Percentiles rank a stretch among this genome's conserved stretches.
Evolutionary conservation across 768 basidiomycete species (phyloP).

Genomic region (Tricholoma furcatifolium): DNA sequence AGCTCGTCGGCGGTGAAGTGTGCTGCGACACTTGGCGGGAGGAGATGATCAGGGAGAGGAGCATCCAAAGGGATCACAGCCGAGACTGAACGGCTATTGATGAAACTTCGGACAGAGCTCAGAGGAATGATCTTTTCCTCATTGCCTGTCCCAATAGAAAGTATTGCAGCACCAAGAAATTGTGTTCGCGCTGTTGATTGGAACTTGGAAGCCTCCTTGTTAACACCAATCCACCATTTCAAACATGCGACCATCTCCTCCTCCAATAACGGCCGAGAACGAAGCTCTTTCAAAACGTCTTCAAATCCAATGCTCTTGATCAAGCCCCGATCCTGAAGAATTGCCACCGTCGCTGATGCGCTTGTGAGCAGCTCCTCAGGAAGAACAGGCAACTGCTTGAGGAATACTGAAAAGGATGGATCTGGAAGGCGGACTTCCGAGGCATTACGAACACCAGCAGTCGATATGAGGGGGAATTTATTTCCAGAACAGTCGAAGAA

Average conservation of each 20-base stretch:
- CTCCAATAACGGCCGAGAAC: slow-evolving; percentile 63
- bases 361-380: slow-evolving; percentile 57
- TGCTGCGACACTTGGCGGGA: slow-evolving; percentile 67
- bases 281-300: slow-evolving; percentile 82
- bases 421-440: slow-evolving; percentile 74
- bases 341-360: slow-evolving; percentile 58
- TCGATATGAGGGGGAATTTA: slow-evolving; percentile 72
- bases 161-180: slow-evolving; percentile 70
- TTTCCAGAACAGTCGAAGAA: slow-evolving; percentile 70
- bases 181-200: slow-evolving; percentile 50
- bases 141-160: slow-evolving; percentile 39
- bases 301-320: slow-evolving; percentile 74
- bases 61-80: slow-evolving; percentile 66
- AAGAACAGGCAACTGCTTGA: slow-evolving; percentile 75
- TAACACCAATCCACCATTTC: slow-evolving; percentile 75
- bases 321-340: slow-evolving; percentile 60
- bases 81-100: slow-evolving; percentile 59
- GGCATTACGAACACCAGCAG: slow-evolving; percentile 65
- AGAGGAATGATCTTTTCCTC: slow-evolving; percentile 66
- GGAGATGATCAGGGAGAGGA: slow-evolving; percentile 70
- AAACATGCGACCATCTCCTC: slow-evolving; percentile 80
- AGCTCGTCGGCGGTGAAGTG: slow-evolving; percentile 53
- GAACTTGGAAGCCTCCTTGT: slow-evolving; percentile 31
- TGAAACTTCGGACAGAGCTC: slow-evolving; percentile 65
- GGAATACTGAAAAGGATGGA: slow-evolving; percentile 65